A percentile compares a stretch with the other conserved stretches of the same genome.
Evolutionary conservation across 176 grass and related monocot genomes (phyloP).

Genomic region (Lolium rigidum): DNA sequence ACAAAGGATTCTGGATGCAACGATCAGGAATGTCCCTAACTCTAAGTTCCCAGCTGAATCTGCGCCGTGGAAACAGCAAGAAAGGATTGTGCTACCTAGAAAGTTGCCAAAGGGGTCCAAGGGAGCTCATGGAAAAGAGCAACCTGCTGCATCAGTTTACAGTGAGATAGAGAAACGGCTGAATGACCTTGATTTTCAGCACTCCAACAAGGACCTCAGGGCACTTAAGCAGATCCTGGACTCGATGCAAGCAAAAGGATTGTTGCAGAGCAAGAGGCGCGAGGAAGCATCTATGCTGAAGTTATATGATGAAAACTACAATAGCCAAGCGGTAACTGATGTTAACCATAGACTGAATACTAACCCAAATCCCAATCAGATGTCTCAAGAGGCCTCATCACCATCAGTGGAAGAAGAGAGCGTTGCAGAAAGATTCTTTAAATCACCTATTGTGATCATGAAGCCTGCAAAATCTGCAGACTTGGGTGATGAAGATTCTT

Average conservation of each 20-base stretch:
- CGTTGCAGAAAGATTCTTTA: conserved; percentile 48
- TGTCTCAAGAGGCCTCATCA: conserved; percentile 11
- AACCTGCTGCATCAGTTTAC: conserved; percentile 74
- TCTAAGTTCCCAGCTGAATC: conserved; percentile 75
- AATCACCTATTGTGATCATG: conserved; percentile 97
- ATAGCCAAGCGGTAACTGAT: conserved; percentile 33
- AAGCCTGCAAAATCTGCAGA: conserved; percentile 75
- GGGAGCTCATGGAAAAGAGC: conserved; percentile 53
- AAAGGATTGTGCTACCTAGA: conserved; percentile 67
- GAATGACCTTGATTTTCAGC: conserved; percentile 88
- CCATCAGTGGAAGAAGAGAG: conserved; percentile 43
- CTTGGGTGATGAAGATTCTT: conserved; percentile 40
- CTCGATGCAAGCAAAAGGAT: conserved; percentile 92
- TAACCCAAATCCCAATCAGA: conserved; percentile 25
- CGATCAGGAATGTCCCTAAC: conserved; percentile 53
- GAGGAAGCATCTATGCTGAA: conserved; percentile 47
- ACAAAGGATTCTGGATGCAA: conserved; percentile 57
- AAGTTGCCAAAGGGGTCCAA: conserved; percentile 60
- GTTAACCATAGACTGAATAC: conserved; percentile 31
- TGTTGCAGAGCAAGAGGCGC: conserved; percentile 71
- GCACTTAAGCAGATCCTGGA: conserved; percentile 89
- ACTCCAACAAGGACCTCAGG: conserved; percentile 80
- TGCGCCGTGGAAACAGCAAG: conserved; percentile 86
- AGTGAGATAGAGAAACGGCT: conserved; percentile 90
- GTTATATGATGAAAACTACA: conserved; percentile 45